Evolutionary conservation across 1,139 yeast species (phyloP).

Genomic region (Maudiozyma humilis): DNA sequence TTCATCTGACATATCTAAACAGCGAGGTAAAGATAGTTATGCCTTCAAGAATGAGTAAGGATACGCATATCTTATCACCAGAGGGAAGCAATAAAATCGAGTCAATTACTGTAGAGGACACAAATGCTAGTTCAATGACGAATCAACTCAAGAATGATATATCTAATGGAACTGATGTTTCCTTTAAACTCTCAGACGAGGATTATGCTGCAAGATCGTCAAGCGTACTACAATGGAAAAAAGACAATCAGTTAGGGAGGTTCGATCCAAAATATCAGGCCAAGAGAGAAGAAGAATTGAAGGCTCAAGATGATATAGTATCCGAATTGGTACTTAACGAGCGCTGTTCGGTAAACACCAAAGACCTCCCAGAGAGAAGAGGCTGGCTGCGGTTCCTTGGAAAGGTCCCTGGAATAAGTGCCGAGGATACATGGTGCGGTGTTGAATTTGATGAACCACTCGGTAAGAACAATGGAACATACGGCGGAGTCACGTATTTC

Average conservation of each 20-base stretch:
- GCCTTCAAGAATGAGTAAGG: background rate
- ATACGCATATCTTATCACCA: background rate
- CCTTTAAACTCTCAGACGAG: slow-evolving; percentile 52
- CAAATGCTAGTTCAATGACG: slow-evolving; percentile 44
- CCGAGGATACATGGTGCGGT: slow-evolving; percentile 63
- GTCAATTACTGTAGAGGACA: slow-evolving; percentile 44
- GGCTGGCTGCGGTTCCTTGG: slow-evolving; percentile 70
- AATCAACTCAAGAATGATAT: slow-evolving; percentile 34
- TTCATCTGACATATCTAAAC: slow-evolving; percentile 10
- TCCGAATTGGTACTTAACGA: slow-evolving; percentile 27
- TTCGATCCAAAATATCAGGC: slow-evolving; percentile 50
- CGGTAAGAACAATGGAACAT: slow-evolving; percentile 79
- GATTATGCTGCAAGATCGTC: slow-evolving; percentile 56
- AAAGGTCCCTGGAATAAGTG: slow-evolving; percentile 44
- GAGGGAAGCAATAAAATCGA: background rate
- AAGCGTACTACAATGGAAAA: slow-evolving; percentile 73
- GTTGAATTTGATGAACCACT: slow-evolving; percentile 59
- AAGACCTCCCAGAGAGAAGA: slow-evolving; percentile 36
- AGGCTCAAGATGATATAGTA: slow-evolving; percentile 28
- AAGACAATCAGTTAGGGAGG: slow-evolving; percentile 56
- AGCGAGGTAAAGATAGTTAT: background rate
- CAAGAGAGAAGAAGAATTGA: slow-evolving; percentile 26
- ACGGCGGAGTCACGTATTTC: slow-evolving; percentile 60
- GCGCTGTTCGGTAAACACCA: slow-evolving; percentile 29
- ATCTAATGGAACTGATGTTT: slow-evolving; percentile 26